A percentile compares a stretch with the other conserved stretches of the same genome.
phyloP scores from a whole-genome alignment of 129 eudicot genomes.

The Silybum marianum region DNA sequence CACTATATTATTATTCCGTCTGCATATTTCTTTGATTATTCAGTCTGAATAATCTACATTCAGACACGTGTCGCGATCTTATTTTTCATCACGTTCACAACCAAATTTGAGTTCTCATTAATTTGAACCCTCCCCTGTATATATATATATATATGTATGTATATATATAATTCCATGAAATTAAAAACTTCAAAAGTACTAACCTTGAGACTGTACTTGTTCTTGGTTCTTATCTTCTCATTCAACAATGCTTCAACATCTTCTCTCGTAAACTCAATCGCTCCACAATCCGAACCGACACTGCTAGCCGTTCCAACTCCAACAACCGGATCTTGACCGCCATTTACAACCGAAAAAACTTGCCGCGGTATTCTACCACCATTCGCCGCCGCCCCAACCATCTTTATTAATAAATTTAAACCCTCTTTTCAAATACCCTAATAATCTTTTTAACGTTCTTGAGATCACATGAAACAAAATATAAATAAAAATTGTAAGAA shows the following conservation, averaged over 20 bases:
- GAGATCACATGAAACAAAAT: slow-evolving; percentile 1
- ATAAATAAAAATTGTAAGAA: not conserved
- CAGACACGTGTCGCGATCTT: no score
- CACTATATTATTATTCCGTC: no score
- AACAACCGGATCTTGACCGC: slow-evolving; percentile 66
- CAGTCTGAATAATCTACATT: no score
- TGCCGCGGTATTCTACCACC: slow-evolving; percentile 50
- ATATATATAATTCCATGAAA: not conserved
- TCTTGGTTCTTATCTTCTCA: slow-evolving; percentile 83
- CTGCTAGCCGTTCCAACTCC: slow-evolving; percentile 47
- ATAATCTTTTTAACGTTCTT: slow-evolving; percentile 45
- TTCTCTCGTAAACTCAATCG: slow-evolving; percentile 68
- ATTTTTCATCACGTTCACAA: no score
- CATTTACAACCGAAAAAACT: slow-evolving; percentile 73
- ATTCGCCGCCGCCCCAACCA: slow-evolving; percentile 65
- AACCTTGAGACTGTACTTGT: slow-evolving; percentile 77
- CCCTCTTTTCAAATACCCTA: not conserved
- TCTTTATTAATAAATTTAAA: not conserved
- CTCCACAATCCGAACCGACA: slow-evolving; percentile 61
- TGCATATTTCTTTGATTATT: no score
- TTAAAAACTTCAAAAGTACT: slow-evolving; percentile 2
- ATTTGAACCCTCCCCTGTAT: no score
- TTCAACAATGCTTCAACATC: slow-evolving; percentile 80
- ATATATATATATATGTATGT: no score
- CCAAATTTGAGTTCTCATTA: no score